Evolutionary conservation across 208 protist genomes (phyloP).

Genomic region (Leishmania tropica): DNA sequence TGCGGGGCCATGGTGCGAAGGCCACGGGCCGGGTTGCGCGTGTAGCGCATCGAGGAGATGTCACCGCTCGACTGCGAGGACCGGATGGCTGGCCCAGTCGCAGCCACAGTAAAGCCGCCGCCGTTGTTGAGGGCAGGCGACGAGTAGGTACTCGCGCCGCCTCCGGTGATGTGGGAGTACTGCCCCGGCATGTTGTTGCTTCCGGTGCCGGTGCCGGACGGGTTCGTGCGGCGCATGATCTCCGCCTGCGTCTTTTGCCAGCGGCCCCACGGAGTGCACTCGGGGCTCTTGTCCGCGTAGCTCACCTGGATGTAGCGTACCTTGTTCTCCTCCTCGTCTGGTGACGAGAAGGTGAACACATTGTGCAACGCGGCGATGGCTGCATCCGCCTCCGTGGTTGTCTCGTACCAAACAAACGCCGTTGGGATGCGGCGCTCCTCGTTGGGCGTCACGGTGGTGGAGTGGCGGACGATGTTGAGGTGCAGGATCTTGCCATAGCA

Average conservation of each 20-base stretch:
- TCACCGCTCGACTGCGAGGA: slow-evolving; percentile 30
- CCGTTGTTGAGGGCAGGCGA: slow-evolving; percentile 9
- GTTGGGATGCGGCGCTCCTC: slow-evolving; percentile 60
- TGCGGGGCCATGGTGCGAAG: background rate
- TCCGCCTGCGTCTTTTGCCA: slow-evolving; percentile 57
- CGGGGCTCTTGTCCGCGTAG: slow-evolving; percentile 62
- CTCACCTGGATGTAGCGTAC: slow-evolving; percentile 73
- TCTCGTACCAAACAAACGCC: slow-evolving; percentile 73
- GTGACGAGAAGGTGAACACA: slow-evolving; percentile 59
- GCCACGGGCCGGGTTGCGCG: slow-evolving; percentile 20
- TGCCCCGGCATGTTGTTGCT: slow-evolving; percentile 21
- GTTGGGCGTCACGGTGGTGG: slow-evolving; percentile 62
- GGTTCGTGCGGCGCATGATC: slow-evolving; percentile 35
- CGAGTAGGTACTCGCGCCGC: slow-evolving; percentile 3
- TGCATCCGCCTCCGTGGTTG: slow-evolving; percentile 58
- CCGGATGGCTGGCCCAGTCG: slow-evolving; percentile 13
- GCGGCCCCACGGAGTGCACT: slow-evolving; percentile 44
- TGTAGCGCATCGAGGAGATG: slow-evolving; percentile 16
- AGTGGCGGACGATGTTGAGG: slow-evolving; percentile 66
- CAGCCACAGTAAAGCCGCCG: slow-evolving; percentile 21
- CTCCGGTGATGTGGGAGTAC: slow-evolving; percentile 9
- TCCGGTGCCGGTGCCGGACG: slow-evolving; percentile 25
- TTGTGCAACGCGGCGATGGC: slow-evolving; percentile 76
- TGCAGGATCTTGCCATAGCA: slow-evolving; percentile 59
- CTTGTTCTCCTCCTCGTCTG: slow-evolving; percentile 52